Evolutionary conservation across 1,284 basidiomycete species (phyloP), one percentile per base, ranked within the genome.

Genomic region (Wolfiporia cocos): DNA sequence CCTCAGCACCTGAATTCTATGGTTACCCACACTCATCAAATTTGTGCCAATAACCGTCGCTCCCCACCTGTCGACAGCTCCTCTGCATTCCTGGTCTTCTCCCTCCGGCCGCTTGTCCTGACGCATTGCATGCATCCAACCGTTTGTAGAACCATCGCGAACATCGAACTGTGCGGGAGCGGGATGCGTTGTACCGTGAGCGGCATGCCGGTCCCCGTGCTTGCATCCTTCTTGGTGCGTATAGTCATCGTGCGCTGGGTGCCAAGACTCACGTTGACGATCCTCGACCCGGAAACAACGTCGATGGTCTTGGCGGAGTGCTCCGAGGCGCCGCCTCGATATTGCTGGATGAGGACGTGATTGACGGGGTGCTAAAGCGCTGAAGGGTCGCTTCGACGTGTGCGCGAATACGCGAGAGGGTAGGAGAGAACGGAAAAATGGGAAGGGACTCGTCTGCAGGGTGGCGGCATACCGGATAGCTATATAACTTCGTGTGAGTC

Each of bases 221-320:
- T 42, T 30, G 56, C 58, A 41, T 78, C 75, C 49, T 74, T 78
- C 61, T 87, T 86, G 35, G 70, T 59, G 17, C 76, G 73, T 11
- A 87, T 68, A 0, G 74, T 80, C 85, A 87, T 86, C 18, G 70
- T 63, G 28, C 84, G 73, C 56, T 81, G 76, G 3, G 85, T 82
- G 3, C 85, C 85, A 11, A 88, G 64, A 53, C 81, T 85, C 41
- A 88, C 79, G 47, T 88, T 88, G 45, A 85, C 79, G 51, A 87
- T 81, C 41, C 68, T 76, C 7, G 84, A 81, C 26, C 76, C 79
- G 14, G 67, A 72, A 1, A 82, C 74, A 48, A 88, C 71, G 56
- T 88, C 86, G 51, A 88, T 73, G 4, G 85, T 88, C 65, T 88
- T 88, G 61, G 88, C 85, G 1, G 81, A 82, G 58, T 88, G 86